Percentiles rank a stretch among this genome's conserved stretches.
Evolutionary conservation across 768 basidiomycete genomes (phyloP).

Genomic region (Brasilioporus rufonigricans): DNA sequence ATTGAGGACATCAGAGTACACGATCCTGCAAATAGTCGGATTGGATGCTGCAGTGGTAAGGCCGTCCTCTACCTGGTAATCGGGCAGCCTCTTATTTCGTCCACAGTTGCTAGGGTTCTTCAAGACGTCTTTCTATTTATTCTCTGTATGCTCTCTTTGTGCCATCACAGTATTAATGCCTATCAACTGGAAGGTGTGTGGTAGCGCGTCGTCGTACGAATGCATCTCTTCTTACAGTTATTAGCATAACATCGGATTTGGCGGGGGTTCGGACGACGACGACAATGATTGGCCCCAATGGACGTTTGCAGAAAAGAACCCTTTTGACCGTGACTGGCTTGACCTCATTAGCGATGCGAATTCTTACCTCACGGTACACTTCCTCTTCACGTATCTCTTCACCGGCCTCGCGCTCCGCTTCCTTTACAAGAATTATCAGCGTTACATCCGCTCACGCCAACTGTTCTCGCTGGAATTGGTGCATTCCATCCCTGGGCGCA

Average conservation of each 20-base stretch:
- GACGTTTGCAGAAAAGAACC: conserved; percentile 24
- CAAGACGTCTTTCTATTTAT: conserved; percentile 92
- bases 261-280: conserved; percentile 44
- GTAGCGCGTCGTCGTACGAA: neutral
- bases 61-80: conserved; percentile 10
- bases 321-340: conserved; percentile 61
- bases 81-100: neutral
- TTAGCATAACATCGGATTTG: conserved; percentile 72
- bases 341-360: conserved; percentile 90
- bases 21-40: conserved; percentile 93
- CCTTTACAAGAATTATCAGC: conserved; percentile 84
- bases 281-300: conserved; percentile 47
- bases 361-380: conserved; percentile 84
- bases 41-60: conserved; percentile 94
- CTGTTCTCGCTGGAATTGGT: conserved; percentile 93
- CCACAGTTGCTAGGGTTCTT: conserved; percentile 89
- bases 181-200: conserved; percentile 82
- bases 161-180: conserved; percentile 90
- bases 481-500: conserved; percentile 91
- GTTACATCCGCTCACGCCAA: conserved; percentile 88
- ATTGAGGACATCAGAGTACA: conserved; percentile 84
- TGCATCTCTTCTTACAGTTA: neutral
- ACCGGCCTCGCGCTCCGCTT: conserved; percentile 82
- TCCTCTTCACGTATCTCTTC: conserved; percentile 93
- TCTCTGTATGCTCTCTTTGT: conserved; percentile 81